Evolutionary conservation across 345 rosid species (phyloP).

Genomic region (Mercurialis annua): DNA sequence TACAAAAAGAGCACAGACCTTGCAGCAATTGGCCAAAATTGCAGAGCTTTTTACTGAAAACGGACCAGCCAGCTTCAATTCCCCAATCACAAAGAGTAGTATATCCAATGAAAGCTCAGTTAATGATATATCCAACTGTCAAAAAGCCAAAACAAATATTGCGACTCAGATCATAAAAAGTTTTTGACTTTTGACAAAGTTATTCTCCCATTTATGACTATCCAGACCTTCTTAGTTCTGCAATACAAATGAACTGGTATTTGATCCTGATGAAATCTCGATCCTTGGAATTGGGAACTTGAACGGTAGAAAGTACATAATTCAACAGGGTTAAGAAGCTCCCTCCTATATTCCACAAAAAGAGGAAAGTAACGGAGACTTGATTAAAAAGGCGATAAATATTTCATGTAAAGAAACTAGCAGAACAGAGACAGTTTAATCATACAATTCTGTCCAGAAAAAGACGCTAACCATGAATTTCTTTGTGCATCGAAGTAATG

Average conservation of each 20-base stretch:
- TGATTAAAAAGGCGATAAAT: constrained; percentile 6
- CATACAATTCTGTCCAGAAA: constrained; percentile 7
- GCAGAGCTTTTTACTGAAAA: constrained; percentile 60
- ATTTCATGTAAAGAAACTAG: constrained; percentile 14
- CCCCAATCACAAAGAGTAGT: constrained; percentile 69
- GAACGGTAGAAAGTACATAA: constrained; percentile 58
- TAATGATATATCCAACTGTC: constrained; percentile 67
- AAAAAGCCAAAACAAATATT: constrained; percentile 22
- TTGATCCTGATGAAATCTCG: constrained; percentile 28
- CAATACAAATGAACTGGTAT: constrained; percentile 72
- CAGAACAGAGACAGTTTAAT: constrained; percentile 11
- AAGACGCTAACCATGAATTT: constrained; percentile 58
- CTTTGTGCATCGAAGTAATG: constrained; percentile 68
- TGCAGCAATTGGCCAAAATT: constrained; percentile 76
- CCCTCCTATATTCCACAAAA: constrained; percentile 51
- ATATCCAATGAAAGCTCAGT: constrained; percentile 81
- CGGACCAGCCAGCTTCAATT: constrained; percentile 86
- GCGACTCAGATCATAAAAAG: constrained; percentile 9
- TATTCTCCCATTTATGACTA: constrained; percentile 2
- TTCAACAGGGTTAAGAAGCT: constrained; percentile 68
- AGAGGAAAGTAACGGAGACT: constrained; percentile 15
- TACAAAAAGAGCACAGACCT: constrained; percentile 41
- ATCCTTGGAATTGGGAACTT: constrained; percentile 39
- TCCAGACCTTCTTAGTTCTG: constrained; percentile 63
- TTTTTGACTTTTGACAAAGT: constrained; percentile 1